A percentile compares a stretch with the other conserved stretches of the same genome.
Evolutionary conservation across 2,329 filamentous ascomycete genomes (phyloP).

Genomic region (Claviceps sp.): DNA sequence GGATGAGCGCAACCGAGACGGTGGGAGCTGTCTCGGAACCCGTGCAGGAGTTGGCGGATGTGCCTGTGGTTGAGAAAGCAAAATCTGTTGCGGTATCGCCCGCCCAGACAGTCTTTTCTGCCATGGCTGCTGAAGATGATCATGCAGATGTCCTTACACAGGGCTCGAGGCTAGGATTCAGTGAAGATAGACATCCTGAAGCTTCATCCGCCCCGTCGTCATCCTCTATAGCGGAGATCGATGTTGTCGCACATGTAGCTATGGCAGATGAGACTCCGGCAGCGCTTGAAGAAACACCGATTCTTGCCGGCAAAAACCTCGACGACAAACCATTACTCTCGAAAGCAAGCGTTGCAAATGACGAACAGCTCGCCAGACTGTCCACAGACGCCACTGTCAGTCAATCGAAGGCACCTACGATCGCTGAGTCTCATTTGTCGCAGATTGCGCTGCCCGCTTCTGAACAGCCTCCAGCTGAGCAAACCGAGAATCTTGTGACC

Average conservation of each 20-base stretch:
- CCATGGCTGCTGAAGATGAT: not conserved
- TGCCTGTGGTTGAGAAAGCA: not conserved
- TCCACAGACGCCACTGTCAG: not conserved
- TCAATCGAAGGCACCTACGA: not conserved
- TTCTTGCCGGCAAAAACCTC: not conserved
- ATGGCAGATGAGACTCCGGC: not conserved
- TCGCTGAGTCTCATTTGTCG: not conserved
- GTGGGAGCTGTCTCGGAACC: not conserved
- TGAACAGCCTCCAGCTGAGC: not conserved
- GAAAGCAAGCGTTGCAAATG: not conserved
- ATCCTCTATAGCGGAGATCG: not conserved
- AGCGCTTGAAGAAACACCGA: not conserved
- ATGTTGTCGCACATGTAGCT: not conserved
- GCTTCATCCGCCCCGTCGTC: not conserved
- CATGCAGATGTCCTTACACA: not conserved
- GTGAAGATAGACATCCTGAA: not conserved
- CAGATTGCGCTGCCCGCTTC: not conserved
- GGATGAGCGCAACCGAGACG: not conserved
- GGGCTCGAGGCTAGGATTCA: not conserved
- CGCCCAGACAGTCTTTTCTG: not conserved
- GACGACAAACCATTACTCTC: not conserved
- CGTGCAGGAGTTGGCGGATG: not conserved
- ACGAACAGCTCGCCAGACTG: not conserved
- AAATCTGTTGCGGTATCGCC: not conserved
- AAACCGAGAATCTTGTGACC: not conserved